Conservation (phyloP, 139 green algal species). For the Trebouxia sp. region DNA sequence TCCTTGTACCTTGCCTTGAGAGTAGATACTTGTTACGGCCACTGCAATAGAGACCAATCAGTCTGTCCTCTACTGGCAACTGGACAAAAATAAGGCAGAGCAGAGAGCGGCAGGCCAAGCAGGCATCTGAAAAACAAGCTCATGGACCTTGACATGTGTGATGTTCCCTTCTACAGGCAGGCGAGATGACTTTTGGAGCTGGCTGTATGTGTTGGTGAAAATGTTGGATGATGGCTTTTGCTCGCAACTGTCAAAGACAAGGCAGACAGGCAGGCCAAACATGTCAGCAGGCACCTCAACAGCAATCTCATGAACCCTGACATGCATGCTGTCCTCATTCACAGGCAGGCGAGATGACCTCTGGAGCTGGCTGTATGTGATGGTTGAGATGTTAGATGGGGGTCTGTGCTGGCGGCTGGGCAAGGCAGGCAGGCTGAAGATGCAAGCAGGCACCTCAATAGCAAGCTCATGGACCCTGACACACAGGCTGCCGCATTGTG, state of each 20-base stretch:
- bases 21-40: too few relatives aligned
- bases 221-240: slow-evolving; percentile 60
- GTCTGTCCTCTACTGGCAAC: too few relatives aligned
- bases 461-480: background rate
- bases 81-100: too few relatives aligned
- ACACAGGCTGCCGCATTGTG: background rate
- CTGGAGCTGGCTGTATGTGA: slow-evolving; percentile 87
- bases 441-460: background rate
- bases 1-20: too few relatives aligned
- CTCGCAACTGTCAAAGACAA: slow-evolving; percentile 39
- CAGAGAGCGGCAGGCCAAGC: too few relatives aligned
- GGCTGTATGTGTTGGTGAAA: slow-evolving; percentile 88
- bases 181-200: slow-evolving; percentile 90
- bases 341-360: slow-evolving; percentile 82
- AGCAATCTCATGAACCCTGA: background rate
- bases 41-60: too few relatives aligned
- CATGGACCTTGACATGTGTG: background rate
- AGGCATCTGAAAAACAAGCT: background rate
- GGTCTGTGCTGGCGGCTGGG: slow-evolving; percentile 50
- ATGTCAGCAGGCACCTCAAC: background rate
- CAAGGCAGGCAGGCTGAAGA: background rate
- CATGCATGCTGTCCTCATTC: too few relatives aligned
- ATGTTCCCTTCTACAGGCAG: slow-evolving; percentile 35
- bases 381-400: slow-evolving; percentile 78
- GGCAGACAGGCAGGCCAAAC: background rate